A percentile compares a stretch with the other conserved stretches of the same genome.
phyloP scores from a whole-genome alignment of 805 yeast species.

The Teunomyces aglyptinius region DNA sequence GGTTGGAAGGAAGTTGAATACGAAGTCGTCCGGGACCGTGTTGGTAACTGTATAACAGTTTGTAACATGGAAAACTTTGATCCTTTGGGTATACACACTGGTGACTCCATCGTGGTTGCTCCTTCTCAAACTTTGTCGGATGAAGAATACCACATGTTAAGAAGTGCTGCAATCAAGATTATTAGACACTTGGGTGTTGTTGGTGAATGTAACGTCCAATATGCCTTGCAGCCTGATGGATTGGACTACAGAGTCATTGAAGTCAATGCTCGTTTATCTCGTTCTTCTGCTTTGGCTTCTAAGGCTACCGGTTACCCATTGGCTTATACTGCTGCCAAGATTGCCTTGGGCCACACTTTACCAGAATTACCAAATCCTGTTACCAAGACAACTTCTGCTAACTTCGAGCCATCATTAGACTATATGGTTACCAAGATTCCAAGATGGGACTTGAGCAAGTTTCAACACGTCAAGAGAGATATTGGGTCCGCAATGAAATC shows the following conservation, averaged over 20 bases:
- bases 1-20: conserved; percentile 99
- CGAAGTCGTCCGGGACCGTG: conserved; percentile 96
- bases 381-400: conserved; percentile 92
- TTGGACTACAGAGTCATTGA: conserved; percentile 95
- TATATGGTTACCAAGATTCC: conserved; percentile 97
- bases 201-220: conserved; percentile 98
- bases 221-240: conserved; percentile 94
- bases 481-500: conserved; percentile 97
- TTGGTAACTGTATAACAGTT: conserved; percentile 95
- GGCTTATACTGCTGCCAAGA: conserved; percentile 98
- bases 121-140: conserved; percentile 97
- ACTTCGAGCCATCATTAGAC: conserved; percentile 95
- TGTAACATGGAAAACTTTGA: conserved; percentile 99
- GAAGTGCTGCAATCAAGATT: conserved; percentile 95
- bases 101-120: conserved; percentile 98
- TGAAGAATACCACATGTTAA: conserved; percentile 96
- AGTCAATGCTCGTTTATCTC: conserved; percentile 94
- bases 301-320: conserved; percentile 98
- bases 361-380: conserved; percentile 96
- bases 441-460: conserved; percentile 95
- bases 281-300: conserved; percentile 97
- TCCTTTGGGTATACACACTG: conserved; percentile 97
- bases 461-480: conserved; percentile 90
- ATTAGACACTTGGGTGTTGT: conserved; percentile 98
- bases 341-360: conserved; percentile 89